phyloP scores from a whole-genome alignment of 164 flowering plant species.

The Vitis rotundifolia region DNA sequence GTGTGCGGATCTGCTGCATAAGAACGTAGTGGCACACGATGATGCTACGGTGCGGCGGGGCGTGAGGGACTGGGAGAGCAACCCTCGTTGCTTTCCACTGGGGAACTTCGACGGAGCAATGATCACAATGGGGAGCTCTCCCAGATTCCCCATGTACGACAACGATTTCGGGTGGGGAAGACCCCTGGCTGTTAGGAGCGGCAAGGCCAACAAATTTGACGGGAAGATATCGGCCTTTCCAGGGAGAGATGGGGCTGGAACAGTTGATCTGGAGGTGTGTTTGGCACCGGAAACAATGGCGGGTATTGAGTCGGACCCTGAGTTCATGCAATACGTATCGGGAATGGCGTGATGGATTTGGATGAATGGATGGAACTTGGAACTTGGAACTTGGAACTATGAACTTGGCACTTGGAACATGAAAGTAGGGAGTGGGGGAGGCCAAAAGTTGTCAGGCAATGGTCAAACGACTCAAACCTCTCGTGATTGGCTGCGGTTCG shows the following conservation, averaged over 20 bases:
- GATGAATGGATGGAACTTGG: no score
- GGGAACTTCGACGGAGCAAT: conserved; percentile 67
- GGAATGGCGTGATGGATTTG: neutral
- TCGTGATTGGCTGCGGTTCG: no score
- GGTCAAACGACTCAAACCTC: no score
- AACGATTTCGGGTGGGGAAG: conserved; percentile 80
- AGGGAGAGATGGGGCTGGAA: conserved; percentile 57
- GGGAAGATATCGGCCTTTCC: conserved; percentile 76
- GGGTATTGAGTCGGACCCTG: conserved; percentile 41
- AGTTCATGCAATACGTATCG: conserved; percentile 69
- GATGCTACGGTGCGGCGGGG: conserved; percentile 49
- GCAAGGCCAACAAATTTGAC: conserved; percentile 64
- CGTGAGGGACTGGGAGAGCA: conserved; percentile 51
- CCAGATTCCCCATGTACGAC: conserved; percentile 72
- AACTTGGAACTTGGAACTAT: no score
- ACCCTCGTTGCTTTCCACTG: conserved; percentile 56
- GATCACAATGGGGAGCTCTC: conserved; percentile 76
- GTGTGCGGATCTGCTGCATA: conserved; percentile 50
- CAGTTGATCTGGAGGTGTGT: conserved; percentile 71
- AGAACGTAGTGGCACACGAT: conserved; percentile 48
- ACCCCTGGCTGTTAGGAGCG: conserved; percentile 65
- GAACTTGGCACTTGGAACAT: no score
- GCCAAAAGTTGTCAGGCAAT: no score
- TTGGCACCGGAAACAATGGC: conserved; percentile 57
- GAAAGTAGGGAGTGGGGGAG: no score